Evolutionary conservation across 179 eudicot genomes (phyloP).

Genomic region (Spinacia oleracea): DNA sequence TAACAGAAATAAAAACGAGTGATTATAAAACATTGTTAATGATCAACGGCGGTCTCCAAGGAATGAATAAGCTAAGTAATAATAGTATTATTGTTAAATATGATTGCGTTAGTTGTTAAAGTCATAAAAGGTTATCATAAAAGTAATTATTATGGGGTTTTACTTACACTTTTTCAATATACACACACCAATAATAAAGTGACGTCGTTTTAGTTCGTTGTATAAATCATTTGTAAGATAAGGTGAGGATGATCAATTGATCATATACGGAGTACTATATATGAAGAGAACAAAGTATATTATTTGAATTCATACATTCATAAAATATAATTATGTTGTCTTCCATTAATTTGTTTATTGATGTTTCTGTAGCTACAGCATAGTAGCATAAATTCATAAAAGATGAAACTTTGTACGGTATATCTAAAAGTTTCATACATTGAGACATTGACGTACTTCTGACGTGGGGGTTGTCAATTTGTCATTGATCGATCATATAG

Average conservation of each 20-base stretch:
- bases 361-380: not conserved
- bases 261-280: not conserved
- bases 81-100: not conserved
- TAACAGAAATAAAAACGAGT: conserved; percentile 20
- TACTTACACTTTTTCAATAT: not conserved
- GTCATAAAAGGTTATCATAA: conserved; percentile 32
- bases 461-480: conserved; percentile 13
- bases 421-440: conserved; percentile 16
- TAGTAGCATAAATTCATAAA: too few relatives aligned
- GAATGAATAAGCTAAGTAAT: conserved; percentile 17
- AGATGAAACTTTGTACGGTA: conserved; percentile 14
- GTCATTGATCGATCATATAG: not conserved
- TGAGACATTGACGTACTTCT: not conserved
- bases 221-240: conserved; percentile 22
- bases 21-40: not conserved
- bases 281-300: not conserved
- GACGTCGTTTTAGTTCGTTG: conserved; percentile 27
- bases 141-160: conserved; percentile 31
- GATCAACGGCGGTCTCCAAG: not conserved
- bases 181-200: conserved; percentile 28
- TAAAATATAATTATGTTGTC: conserved; percentile 25
- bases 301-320: not conserved
- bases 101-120: conserved; percentile 33
- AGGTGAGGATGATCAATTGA: not conserved
- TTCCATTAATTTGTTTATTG: conserved; percentile 4